Evolutionary conservation across 208 protist species (phyloP), one percentile per base, ranked within the genome.

Genomic region (Crithidia expoeki): DNA sequence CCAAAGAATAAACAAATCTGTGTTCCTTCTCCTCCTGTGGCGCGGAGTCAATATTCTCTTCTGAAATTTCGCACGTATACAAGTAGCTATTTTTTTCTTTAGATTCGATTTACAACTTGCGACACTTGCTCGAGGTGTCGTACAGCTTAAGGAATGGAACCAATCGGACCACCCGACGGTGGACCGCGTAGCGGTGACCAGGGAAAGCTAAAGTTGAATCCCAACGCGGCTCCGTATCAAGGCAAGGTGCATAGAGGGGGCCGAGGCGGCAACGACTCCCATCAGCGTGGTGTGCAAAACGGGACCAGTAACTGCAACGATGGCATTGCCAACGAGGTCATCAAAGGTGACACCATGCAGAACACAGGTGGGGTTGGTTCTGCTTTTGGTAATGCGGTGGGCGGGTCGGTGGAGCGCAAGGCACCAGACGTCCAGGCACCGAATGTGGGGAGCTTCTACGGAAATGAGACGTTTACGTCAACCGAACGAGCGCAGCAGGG

Each of bases 381-480:
- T 52, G 47, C n/a, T 28, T 17, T 23, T 52, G 23, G 9, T 17
- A 52, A 6, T 23, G 53, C 40, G 23, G 38, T 56, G 50, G 23
- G 27, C 25, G 38, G 33, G 30, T 27, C 44, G 17, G 44, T 49
- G 5, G 38, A 49, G 64, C 72, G 40, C 3, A 57, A 36, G 11
- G 76, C 59, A n/a, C 70, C 64, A 16, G 74, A 81, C 30, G 70
- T 75, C 4, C 79, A 78, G 66, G 55, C 61, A 6, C 69, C 70
- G 6, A 74, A 75, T 23, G 50, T 46, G 11, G 74, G 71, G 10
- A 73, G 67, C 38, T 81, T 80, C 32, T 74, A 74, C 32, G 60
- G 38, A 9, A 58, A 62, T 28, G 72, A 79, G 23, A 66, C 58
- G 27, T 2, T 55, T 19, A 36, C 46, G 6, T 49, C 55, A 2